A percentile compares a stretch with the other conserved stretches of the same genome.
phyloP scores from a whole-genome alignment of 163 green algal species.

The Chloromonas sp. region DNA sequence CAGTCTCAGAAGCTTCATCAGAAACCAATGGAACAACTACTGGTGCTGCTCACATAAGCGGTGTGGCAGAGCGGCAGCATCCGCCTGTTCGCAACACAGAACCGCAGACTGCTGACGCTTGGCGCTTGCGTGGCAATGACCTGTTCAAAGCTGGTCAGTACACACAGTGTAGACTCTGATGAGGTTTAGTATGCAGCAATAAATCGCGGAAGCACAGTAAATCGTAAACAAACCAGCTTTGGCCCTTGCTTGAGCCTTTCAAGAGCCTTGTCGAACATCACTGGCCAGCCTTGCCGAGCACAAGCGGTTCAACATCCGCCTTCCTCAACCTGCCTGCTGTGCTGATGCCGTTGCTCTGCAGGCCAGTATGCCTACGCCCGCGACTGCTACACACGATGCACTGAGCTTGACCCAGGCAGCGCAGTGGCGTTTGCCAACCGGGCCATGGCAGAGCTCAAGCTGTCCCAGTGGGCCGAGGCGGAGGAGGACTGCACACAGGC shows the following conservation, averaged over 20 bases:
- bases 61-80: slow-evolving; percentile 1
- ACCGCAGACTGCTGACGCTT: slow-evolving; percentile 31
- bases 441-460: slow-evolving; percentile 79
- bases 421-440: slow-evolving; percentile 69
- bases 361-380: no score
- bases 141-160: slow-evolving; percentile 52
- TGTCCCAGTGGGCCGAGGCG: slow-evolving; percentile 41
- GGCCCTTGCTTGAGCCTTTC: no score
- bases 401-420: slow-evolving; percentile 31
- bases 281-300: no score
- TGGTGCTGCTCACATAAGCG: background rate
- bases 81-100: slow-evolving; percentile 29
- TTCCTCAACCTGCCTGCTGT: no score
- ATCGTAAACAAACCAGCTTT: no score
- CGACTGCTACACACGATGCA: background rate
- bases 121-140: slow-evolving; percentile 59
- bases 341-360: no score
- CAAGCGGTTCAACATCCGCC: no score
- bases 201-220: no score
- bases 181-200: background rate
- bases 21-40: background rate
- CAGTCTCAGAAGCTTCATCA: background rate
- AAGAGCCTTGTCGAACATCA: no score
- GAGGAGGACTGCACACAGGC: slow-evolving; percentile 63
- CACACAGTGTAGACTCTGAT: background rate